Conservation (phyloP, 2,329 filamentous ascomycete species). For the Neofusicoccum sp. region DNA sequence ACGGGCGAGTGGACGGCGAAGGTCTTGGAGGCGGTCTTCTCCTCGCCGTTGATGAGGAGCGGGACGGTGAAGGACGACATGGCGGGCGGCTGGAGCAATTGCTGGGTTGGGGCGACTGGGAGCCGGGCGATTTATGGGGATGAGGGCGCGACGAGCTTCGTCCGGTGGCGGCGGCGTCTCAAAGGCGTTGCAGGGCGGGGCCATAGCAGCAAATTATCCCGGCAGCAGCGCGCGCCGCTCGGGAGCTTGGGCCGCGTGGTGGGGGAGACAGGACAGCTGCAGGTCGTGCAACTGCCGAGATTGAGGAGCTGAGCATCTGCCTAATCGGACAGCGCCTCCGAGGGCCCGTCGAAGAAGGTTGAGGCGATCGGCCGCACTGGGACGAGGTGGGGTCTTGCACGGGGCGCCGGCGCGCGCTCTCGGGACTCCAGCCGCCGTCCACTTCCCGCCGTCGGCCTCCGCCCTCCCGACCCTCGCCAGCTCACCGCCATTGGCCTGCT, state of each 20-base stretch:
- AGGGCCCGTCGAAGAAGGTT: no score
- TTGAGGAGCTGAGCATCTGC: no score
- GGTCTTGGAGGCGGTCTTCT: conserved; percentile 50
- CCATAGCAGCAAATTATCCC: background rate
- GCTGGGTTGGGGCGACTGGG: background rate
- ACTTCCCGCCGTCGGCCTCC: background rate
- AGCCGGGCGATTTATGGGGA: background rate
- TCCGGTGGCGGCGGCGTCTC: background rate
- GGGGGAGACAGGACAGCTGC: no score
- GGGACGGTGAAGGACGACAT: conserved; percentile 40
- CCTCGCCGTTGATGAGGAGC: conserved; percentile 53
- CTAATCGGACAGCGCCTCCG: no score
- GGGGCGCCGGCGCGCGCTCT: no score
- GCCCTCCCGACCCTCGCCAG: background rate
- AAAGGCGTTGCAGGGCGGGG: background rate
- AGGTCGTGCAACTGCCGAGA: conserved; percentile 15
- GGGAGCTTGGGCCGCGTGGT: no score
- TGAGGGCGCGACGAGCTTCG: background rate
- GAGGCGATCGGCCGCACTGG: no score
- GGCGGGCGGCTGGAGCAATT: background rate
- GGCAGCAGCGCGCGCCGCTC: no score
- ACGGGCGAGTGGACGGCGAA: conserved; percentile 62
- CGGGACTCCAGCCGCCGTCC: background rate
- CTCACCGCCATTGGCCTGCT: background rate
- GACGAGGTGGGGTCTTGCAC: no score